Base-by-base conservation (phyloP, 2,329 filamentous ascomycete genomes). In the Eutypa lata region DNA sequence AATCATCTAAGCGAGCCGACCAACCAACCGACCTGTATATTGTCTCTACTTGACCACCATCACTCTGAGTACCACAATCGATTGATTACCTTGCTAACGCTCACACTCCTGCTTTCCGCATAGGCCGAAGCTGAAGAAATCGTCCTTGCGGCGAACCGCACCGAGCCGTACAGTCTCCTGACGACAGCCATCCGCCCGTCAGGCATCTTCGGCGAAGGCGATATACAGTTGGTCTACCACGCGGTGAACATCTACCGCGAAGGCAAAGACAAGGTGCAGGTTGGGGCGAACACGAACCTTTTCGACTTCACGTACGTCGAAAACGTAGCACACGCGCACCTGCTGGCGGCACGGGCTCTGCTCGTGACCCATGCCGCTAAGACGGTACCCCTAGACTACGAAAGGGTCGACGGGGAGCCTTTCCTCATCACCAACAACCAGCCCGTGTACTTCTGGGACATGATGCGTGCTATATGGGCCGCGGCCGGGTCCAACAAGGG, bases 391-490 rank as follows among this genome's bases (percentile, higher is more conserved):
- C 79, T 90, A 37, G 84, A 89, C 71, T 74, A 84, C 71, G 88
- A 91, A 74, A 80, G 80, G 54, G 84, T 92, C 48, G 89, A 92
- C 68, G 94, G 93, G 54, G 87, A 97, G 70, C 86, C 86, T 48
- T 93, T 97, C 76, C 86, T 96, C 73, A 83, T 97, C 65, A 94
- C 91, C 53, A 97, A 97, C 70, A 90, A 91, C 71, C 78, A 84
- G 61, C 93, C 93, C 5, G 79, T 95, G 19, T 93, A 93, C 69
- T 95, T 96, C 72, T 95, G 94, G 85, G 91, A 96, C 71, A 89
- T 95, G 67, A 84, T 89, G 54, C 81, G 90, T 40, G 84, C 86
- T 38, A 80, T 96, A 46, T 97, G 90, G 90, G 74, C 74, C 57
- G 79, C 77, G 42, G 81, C 81, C 11, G 84, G 84, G 35, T 76